phyloP scores from a whole-genome alignment of 2,329 filamentous ascomycete genomes.

The Verticillium isaacii region DNA sequence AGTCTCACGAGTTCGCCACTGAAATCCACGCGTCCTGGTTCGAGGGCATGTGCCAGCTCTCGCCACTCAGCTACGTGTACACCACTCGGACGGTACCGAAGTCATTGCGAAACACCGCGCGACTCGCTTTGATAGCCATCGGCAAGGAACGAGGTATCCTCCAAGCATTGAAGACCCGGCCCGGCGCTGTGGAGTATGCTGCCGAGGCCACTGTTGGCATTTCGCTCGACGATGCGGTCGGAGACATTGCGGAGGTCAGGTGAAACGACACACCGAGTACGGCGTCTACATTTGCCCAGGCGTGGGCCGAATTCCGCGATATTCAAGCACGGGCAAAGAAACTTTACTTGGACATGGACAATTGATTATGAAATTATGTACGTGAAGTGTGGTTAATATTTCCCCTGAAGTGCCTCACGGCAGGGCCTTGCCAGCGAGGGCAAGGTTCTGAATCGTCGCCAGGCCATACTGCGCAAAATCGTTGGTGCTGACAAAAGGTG shows the following conservation, averaged over 20 bases:
- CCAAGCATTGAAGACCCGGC: slow-evolving; percentile 22
- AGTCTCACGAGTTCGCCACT: slow-evolving; percentile 11
- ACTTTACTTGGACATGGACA: neutral
- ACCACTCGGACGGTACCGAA: slow-evolving; percentile 20
- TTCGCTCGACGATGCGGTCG: neutral
- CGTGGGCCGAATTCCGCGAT: too few relatives aligned
- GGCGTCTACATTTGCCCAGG: too few relatives aligned
- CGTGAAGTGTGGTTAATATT: neutral
- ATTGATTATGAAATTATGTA: neutral
- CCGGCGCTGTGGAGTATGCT: neutral
- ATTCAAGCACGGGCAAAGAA: neutral
- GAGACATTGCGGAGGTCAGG: neutral
- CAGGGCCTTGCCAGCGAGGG: slow-evolving; percentile 22
- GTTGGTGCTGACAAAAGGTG: slow-evolving; percentile 53
- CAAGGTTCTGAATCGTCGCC: slow-evolving; percentile 51
- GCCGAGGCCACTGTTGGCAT: neutral
- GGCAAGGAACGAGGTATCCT: slow-evolving; percentile 30
- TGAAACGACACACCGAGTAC: neutral
- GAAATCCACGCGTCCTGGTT: slow-evolving; percentile 18
- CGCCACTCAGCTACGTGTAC: slow-evolving; percentile 29
- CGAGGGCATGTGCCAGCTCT: slow-evolving; percentile 31
- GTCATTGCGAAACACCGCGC: slow-evolving; percentile 22
- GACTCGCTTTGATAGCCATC: slow-evolving; percentile 22
- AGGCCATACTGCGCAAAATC: slow-evolving; percentile 52
- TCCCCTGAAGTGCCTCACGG: neutral